Conservation (phyloP, 2,329 filamentous ascomycete species). For the Nemania bipapillata region DNA sequence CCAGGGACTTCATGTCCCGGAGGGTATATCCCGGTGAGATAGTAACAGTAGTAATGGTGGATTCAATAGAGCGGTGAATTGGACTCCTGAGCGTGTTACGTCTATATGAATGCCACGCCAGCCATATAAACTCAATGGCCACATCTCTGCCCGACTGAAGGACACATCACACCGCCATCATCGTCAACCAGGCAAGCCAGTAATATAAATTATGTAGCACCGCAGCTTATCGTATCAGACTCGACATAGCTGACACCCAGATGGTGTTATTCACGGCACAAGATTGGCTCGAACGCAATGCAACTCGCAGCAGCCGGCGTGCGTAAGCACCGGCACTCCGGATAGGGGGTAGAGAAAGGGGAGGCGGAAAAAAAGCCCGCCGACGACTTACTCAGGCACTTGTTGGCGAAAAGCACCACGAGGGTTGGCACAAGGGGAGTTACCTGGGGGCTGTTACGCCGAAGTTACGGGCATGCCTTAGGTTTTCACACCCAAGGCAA, state of each 20-base stretch:
- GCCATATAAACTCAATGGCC: constrained; percentile 3
- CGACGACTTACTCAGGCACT: background rate
- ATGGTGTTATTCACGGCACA: background rate
- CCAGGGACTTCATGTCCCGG: background rate
- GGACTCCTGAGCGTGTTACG: background rate
- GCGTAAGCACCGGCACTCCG: background rate
- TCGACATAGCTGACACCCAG: constrained; percentile 5
- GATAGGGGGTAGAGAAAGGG: background rate
- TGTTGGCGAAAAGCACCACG: background rate
- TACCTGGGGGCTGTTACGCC: background rate
- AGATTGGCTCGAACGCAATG: background rate
- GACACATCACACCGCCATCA: constrained; percentile 1
- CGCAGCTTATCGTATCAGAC: background rate
- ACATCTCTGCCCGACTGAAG: background rate
- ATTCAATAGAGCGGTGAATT: background rate
- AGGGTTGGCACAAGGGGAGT: background rate
- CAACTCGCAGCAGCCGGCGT: background rate
- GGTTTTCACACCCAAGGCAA: background rate
- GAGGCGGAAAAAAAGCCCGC: background rate
- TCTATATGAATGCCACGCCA: constrained; percentile 8
- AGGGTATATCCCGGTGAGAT: background rate
- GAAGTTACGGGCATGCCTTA: background rate
- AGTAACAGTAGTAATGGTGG: background rate
- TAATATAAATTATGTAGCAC: background rate
- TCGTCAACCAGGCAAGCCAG: background rate